Percentiles rank a stretch among this genome's conserved stretches.
Evolutionary conservation across 306 rosid species (phyloP).

Genomic region (Dalbergia oliveri): DNA sequence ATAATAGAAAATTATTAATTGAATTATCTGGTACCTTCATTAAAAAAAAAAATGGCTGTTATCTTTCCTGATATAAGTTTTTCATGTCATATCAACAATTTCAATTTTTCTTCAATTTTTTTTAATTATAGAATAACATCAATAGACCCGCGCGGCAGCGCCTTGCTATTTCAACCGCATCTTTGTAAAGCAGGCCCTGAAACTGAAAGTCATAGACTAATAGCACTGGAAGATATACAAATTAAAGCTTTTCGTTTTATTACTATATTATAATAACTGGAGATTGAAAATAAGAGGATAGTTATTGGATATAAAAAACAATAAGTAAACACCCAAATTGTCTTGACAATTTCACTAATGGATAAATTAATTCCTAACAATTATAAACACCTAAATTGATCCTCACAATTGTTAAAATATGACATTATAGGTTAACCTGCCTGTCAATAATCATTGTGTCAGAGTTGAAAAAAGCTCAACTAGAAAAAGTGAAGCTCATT

Average conservation of each 20-base stretch:
- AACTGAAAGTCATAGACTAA: background rate
- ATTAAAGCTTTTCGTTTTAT: background rate
- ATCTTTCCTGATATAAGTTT: background rate
- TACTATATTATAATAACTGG: background rate
- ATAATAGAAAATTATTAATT: background rate
- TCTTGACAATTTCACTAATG: too few relatives aligned
- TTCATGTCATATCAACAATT: constrained; percentile 7
- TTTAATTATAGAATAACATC: background rate
- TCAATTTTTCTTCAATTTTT: background rate
- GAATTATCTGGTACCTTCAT: background rate
- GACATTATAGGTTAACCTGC: too few relatives aligned
- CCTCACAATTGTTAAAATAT: too few relatives aligned
- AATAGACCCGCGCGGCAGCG: too few relatives aligned
- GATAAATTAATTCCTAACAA: too few relatives aligned
- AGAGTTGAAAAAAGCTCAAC: too few relatives aligned
- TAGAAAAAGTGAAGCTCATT: too few relatives aligned
- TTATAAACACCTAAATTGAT: too few relatives aligned
- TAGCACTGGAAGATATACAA: constrained; percentile 12
- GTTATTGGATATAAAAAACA: constrained; percentile 1
- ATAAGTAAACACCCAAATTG: too few relatives aligned
- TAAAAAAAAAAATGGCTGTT: background rate
- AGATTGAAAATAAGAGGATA: constrained; percentile 23
- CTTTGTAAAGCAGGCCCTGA: constrained; percentile 6
- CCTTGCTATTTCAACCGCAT: constrained; percentile 31
- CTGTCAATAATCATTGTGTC: too few relatives aligned